These are phyloP conservation scores for Endocladia muricata DNA, from an alignment of 31 red algal genomes.

Conservation along the genomic window DNA sequence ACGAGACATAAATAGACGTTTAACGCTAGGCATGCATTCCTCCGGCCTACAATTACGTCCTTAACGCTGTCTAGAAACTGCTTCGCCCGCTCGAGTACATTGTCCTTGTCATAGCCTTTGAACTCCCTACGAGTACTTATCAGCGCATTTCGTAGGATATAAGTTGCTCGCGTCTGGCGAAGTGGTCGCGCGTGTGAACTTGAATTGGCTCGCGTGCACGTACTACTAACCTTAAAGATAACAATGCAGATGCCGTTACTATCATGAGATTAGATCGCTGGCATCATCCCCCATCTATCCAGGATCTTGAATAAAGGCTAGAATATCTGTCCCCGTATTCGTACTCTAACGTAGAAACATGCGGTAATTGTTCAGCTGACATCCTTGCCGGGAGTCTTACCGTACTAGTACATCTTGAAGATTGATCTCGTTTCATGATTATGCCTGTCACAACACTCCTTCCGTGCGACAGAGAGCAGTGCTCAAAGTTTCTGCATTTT, in stretches of 20 bases:
- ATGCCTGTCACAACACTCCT: neutral
- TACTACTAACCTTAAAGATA: neutral
- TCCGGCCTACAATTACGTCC: neutral
- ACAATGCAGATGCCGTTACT: neutral
- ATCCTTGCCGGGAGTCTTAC: neutral
- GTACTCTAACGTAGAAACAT: neutral
- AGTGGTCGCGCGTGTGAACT: neutral
- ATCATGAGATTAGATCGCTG: neutral
- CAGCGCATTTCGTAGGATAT: neutral
- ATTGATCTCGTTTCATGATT: neutral
- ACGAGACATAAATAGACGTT: neutral
- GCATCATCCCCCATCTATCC: neutral
- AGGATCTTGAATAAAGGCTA: neutral
- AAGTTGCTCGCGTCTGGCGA: neutral
- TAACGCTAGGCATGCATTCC: neutral
- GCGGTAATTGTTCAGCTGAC: neutral
- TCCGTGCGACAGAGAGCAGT: neutral
- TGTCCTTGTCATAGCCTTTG: neutral
- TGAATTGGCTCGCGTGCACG: neutral
- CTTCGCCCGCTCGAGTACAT: neutral
- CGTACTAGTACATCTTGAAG: neutral
- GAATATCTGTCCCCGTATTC: neutral
- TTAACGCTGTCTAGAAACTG: neutral
- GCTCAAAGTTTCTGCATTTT: neutral
- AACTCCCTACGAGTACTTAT: slow-evolving; percentile 6